Percentiles rank a stretch among this genome's conserved stretches.
Evolutionary conservation across 805 yeast species (phyloP).

Genomic region (Phaffomyces thermotolerans): DNA sequence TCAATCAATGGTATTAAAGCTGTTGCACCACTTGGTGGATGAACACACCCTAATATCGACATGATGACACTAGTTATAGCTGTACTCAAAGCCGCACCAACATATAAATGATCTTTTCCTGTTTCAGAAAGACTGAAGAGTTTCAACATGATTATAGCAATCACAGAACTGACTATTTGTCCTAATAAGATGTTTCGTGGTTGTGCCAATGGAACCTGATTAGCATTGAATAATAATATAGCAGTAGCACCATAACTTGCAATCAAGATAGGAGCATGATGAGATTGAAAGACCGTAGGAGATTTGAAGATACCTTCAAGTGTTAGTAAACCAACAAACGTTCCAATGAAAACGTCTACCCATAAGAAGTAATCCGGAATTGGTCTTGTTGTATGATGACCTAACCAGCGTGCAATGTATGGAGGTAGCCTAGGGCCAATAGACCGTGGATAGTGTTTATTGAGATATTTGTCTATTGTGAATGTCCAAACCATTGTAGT

Average conservation of each 20-base stretch:
- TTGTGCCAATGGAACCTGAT: constrained; percentile 54
- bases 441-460: constrained; percentile 18
- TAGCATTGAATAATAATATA: constrained; percentile 47
- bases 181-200: constrained; percentile 55
- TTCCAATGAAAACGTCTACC: constrained; percentile 38
- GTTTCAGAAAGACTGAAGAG: constrained; percentile 39
- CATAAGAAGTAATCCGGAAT: constrained; percentile 34
- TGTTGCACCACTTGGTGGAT: constrained; percentile 70
- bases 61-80: constrained; percentile 46
- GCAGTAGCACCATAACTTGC: constrained; percentile 61
- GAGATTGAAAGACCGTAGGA: constrained; percentile 30
- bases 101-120: constrained; percentile 45
- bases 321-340: constrained; percentile 40
- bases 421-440: constrained; percentile 28
- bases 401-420: constrained; percentile 32
- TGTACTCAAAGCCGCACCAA: constrained; percentile 51
- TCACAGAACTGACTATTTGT: constrained; percentile 43
- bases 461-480: constrained; percentile 14
- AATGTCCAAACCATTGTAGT: constrained; percentile 10
- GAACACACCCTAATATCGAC: constrained; percentile 49
- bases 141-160: constrained; percentile 50
- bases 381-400: constrained; percentile 26
- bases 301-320: constrained; percentile 40
- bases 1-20: constrained; percentile 52
- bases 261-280: constrained; percentile 40